A percentile compares a stretch with the other conserved stretches of the same genome.
Evolutionary conservation across 805 yeast species (phyloP).

Genomic region (Ogataea henricii): DNA sequence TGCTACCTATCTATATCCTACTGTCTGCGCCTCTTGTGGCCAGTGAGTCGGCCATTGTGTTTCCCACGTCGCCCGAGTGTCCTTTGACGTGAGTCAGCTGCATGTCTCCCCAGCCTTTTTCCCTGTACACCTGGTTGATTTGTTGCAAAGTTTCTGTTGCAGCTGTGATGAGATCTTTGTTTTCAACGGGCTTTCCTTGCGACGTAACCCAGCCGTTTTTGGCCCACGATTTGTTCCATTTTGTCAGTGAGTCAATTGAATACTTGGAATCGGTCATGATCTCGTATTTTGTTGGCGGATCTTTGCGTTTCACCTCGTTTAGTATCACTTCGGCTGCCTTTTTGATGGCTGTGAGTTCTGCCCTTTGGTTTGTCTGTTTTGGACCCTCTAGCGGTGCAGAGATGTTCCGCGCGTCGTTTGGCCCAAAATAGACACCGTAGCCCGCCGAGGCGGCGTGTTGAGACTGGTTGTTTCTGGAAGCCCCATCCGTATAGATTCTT

Average conservation of each 20-base stretch:
- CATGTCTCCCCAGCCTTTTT: slow-evolving; percentile 41
- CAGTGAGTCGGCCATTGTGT: slow-evolving; percentile 72
- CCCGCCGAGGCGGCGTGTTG: slow-evolving; percentile 51
- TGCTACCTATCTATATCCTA: no score
- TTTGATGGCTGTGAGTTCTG: slow-evolving; percentile 71
- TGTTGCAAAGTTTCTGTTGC: slow-evolving; percentile 29
- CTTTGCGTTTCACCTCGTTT: slow-evolving; percentile 32
- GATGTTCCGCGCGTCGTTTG: slow-evolving; percentile 52
- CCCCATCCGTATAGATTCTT: slow-evolving; percentile 75
- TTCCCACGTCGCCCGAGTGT: slow-evolving; percentile 70
- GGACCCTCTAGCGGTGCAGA: slow-evolving; percentile 51
- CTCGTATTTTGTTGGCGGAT: slow-evolving; percentile 31
- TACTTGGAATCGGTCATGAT: slow-evolving; percentile 76
- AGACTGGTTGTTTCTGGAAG: slow-evolving; percentile 62
- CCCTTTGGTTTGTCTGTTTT: slow-evolving; percentile 73
- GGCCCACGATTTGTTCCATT: slow-evolving; percentile 62
- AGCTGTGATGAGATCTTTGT: slow-evolving; percentile 51
- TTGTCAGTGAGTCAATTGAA: slow-evolving; percentile 53
- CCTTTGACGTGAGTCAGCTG: slow-evolving; percentile 66
- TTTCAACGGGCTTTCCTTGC: slow-evolving; percentile 47
- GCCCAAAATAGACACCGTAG: slow-evolving; percentile 74
- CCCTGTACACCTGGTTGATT: slow-evolving; percentile 41
- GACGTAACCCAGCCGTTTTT: slow-evolving; percentile 53
- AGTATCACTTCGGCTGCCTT: slow-evolving; percentile 51
- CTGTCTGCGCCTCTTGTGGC: slow-evolving; percentile 66